Conservation (phyloP, 164 flowering plant genomes). For the Stephania yunnanensis region DNA sequence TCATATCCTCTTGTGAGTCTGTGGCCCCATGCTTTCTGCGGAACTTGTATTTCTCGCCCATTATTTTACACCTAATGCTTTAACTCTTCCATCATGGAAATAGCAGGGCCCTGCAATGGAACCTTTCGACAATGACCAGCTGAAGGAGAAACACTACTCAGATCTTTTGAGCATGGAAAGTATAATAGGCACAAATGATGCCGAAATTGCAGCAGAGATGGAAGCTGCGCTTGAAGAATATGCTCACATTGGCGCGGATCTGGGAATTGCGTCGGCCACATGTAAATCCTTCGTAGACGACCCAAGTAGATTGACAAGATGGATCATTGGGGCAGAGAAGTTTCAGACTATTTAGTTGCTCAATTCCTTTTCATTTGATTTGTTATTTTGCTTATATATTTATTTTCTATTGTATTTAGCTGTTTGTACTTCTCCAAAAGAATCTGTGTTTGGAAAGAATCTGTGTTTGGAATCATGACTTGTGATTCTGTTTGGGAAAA, state of each 20-base stretch:
- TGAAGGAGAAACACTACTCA: slow-evolving; percentile 66
- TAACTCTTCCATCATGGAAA: neutral
- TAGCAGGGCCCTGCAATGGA: slow-evolving; percentile 74
- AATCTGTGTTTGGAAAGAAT: too few relatives aligned
- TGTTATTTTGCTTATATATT: neutral
- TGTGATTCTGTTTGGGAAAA: too few relatives aligned
- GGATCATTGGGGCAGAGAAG: slow-evolving; percentile 69
- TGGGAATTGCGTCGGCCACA: slow-evolving; percentile 49
- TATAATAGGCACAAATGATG: slow-evolving; percentile 39
- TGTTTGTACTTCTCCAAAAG: too few relatives aligned
- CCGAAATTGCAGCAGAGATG: slow-evolving; percentile 60
- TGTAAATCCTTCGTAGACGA: slow-evolving; percentile 56
- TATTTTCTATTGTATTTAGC: too few relatives aligned
- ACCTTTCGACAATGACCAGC: slow-evolving; percentile 55
- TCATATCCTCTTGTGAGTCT: neutral
- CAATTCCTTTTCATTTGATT: neutral
- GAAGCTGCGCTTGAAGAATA: slow-evolving; percentile 58
- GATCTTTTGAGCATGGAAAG: slow-evolving; percentile 40
- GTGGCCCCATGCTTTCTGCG: neutral
- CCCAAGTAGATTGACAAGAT: slow-evolving; percentile 67
- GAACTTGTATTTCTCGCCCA: neutral
- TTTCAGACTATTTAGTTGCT: slow-evolving; percentile 14
- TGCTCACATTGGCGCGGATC: slow-evolving; percentile 59
- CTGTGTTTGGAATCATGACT: too few relatives aligned
- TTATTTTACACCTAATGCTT: too few relatives aligned